These are phyloP conservation scores for Colletotrichum eremochloae DNA, from an alignment of 2,329 filamentous ascomycete species.

Conservation along the genomic window DNA sequence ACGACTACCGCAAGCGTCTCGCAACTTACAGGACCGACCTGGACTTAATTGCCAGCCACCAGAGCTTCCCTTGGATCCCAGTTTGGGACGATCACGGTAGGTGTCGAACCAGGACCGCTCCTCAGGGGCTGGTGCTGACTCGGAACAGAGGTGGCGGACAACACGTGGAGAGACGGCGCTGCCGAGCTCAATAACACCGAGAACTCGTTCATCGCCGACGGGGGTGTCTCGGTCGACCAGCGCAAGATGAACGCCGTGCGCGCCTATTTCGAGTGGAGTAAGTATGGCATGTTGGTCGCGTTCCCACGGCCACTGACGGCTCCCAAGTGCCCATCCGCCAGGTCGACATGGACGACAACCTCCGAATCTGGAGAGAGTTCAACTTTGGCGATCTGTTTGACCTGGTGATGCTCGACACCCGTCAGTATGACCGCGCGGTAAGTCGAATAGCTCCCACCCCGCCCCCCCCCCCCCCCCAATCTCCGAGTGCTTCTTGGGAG, in stretches of 20 bases:
- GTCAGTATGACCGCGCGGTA: slow-evolving; percentile 71
- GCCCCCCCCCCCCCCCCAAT: no score
- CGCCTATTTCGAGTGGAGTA: slow-evolving; percentile 76
- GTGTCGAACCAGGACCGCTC: slow-evolving; percentile 47
- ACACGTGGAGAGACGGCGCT: slow-evolving; percentile 74
- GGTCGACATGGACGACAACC: slow-evolving; percentile 76
- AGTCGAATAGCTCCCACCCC: background rate
- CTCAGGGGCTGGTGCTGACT: slow-evolving; percentile 43
- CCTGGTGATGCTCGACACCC: slow-evolving; percentile 77
- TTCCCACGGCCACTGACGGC: background rate
- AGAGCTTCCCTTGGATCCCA: slow-evolving; percentile 60
- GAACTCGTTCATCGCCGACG: slow-evolving; percentile 71
- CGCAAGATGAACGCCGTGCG: slow-evolving; percentile 81
- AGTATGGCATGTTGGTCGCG: background rate
- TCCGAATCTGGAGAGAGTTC: slow-evolving; percentile 77
- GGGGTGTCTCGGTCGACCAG: slow-evolving; percentile 75
- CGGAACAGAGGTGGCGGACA: slow-evolving; percentile 67
- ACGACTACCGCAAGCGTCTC: slow-evolving; percentile 59
- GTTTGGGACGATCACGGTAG: slow-evolving; percentile 66
- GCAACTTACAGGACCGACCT: slow-evolving; percentile 57
- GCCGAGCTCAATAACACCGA: slow-evolving; percentile 75
- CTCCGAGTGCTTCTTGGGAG: no score
- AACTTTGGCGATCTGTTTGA: slow-evolving; percentile 75
- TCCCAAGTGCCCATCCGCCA: slow-evolving; percentile 54
- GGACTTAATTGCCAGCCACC: slow-evolving; percentile 56